Base-by-base conservation (phyloP, 768 basidiomycete species). In the Favolaschia claudopus region DNA sequence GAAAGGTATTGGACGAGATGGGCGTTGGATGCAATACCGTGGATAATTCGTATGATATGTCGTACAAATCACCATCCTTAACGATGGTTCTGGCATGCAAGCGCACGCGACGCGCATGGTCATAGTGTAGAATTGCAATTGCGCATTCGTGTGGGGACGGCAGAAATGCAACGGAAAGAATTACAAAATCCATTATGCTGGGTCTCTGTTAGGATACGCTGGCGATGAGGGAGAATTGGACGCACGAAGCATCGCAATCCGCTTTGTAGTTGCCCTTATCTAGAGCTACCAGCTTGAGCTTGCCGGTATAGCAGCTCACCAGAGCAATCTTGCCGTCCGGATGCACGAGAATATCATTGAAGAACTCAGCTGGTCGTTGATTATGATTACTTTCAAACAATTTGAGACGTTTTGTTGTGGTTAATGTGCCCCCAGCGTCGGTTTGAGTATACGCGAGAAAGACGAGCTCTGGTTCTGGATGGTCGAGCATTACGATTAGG, bases 381-480 rank as follows among this genome's bases (percentile, higher is more conserved):
- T 72, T 75, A 19, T n/a, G 63, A 17, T 64, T 64, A 31, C 80
- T 81, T 46, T 92, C 88, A 54, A 78, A 76, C 25, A 95, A 73
- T 17, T 83, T 74, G 6, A 89, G 67, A 31, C 78, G 74, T 45
- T 82, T 81, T 19, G 75, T 80, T 13, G 72, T 67, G 3, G 63
- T 69, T 15, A 91, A 72, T 29, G 69, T 70, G 19, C 74, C 76
- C 13, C 72, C 75, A 17, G 52, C 63, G 51, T 68, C 70, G 31
- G 76, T 69, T 33, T 79, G 75, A 3, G 71, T 70, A 67, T 87
- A 89, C 4, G 76, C 69, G 36, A 94, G 76, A 62, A 92, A 78
- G 32, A 93, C 71, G 13, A 93, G 78, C 58, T 87, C 85, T 9
- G 92, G 89, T 31, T 90, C 85, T 1, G 92, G 91, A 65, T 92